These are phyloP conservation scores for Amphibolis antarctica DNA, from an alignment of 106 monocot species.

Conservation along the genomic window DNA sequence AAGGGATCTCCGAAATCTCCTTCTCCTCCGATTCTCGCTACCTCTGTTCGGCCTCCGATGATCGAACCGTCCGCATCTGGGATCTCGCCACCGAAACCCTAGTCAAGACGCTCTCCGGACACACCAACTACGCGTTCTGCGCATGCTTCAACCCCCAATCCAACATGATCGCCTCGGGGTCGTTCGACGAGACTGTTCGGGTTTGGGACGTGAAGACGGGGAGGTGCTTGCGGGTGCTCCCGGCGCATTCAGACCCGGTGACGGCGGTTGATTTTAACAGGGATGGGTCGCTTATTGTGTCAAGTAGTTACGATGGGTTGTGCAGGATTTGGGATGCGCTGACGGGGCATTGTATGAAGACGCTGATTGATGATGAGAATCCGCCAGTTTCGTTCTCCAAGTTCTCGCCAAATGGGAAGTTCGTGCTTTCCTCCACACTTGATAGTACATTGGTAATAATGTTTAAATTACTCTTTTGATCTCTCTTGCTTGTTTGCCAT, in stretches of 20 bases:
- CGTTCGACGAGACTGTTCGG: constrained; percentile 52
- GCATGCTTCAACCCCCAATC: constrained; percentile 51
- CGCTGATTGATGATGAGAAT: constrained; percentile 47
- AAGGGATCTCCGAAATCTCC: constrained; percentile 43
- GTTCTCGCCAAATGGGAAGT: constrained; percentile 60
- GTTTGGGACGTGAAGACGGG: constrained; percentile 47
- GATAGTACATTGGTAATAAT: constrained; percentile 31
- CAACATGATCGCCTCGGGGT: constrained; percentile 51
- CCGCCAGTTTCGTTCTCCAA: constrained; percentile 42
- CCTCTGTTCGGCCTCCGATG: constrained; percentile 47
- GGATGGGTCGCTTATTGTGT: constrained; percentile 40
- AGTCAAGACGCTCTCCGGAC: constrained; percentile 33
- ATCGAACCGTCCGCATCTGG: constrained; percentile 45
- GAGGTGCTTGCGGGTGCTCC: constrained; percentile 40
- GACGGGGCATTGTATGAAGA: constrained; percentile 46
- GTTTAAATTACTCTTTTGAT: neutral
- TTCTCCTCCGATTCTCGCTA: constrained; percentile 42
- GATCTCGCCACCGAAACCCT: constrained; percentile 20
- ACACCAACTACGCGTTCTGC: constrained; percentile 52
- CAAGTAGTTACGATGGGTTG: constrained; percentile 47
- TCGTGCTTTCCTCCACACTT: constrained; percentile 39
- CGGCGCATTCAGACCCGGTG: constrained; percentile 48
- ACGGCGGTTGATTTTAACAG: constrained; percentile 48
- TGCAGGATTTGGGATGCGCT: constrained; percentile 45
- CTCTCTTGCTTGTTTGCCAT: neutral